Base-by-base conservation (phyloP, 176 grass and related monocot species). In the Avena insularis region DNA sequence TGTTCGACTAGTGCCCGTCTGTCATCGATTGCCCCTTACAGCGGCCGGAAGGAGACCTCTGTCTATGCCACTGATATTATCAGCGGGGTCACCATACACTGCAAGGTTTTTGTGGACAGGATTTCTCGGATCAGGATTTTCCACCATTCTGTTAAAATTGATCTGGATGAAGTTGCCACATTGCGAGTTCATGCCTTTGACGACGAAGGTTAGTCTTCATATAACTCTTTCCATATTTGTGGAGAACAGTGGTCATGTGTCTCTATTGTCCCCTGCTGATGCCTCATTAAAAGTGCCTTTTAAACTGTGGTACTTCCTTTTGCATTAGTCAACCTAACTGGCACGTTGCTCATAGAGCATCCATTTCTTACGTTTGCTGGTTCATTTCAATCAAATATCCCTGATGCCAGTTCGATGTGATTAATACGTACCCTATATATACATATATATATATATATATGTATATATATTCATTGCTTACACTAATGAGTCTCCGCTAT, bases 61-160 rank as follows among this genome's bases (percentile, higher is more conserved):
- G 88, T 98, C 75, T 95, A 98, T 67, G 96, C 96, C 65, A 95
- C 93, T 50, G 96, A 98, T 85, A 74, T 92, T 61, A 89, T 90
- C 58, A 98, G 84, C 82, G 93, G 93, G 62, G 85, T 85, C 38
- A 94, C 90, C 2, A 98, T 98, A 82, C 96, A 93, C 49, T 98
- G 96, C 78, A 98, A 95, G 73, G 96, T 98, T 65, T 91, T 93
- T 9, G 82, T 98, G 71, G 93, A 98, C 88, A 92, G 82, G 59
- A 95, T 98, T 48, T 94, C 93, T 15, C 87, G 96, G 81, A 91
- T 95, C 86, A 91, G 93, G 72, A 95, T 98, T 86, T 95, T 95
- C 72, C 96, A 98, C 74, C 93, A 94, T 88, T 89, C 96, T 80
- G 88, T 95, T 56, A 98, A 98, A 86, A 98, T 98, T 48, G 92